These are phyloP conservation scores for Lasiodiplodia sp. DNA, from an alignment of 2,329 filamentous ascomycete species.

Conservation along the genomic window DNA sequence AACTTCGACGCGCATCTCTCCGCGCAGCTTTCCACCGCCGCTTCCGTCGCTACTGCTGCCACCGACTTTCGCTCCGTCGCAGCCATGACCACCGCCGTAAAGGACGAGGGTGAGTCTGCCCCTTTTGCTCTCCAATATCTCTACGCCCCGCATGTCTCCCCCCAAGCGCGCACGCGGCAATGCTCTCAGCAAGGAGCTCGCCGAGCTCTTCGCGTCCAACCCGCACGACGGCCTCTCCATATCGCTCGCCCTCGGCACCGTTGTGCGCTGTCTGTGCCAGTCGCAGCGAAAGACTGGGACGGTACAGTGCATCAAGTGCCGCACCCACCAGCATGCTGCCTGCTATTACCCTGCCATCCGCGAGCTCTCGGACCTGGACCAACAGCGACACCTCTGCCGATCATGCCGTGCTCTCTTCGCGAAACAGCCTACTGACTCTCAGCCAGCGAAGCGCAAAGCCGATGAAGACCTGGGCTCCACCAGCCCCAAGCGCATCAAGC, in stretches of 20 bases:
- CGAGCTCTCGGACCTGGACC: not conserved
- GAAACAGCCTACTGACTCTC: conserved; percentile 4
- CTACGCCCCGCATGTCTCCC: conserved; percentile 23
- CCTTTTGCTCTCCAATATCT: conserved; percentile 21
- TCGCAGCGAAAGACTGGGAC: conserved; percentile 22
- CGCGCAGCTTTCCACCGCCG: conserved; percentile 26
- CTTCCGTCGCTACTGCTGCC: conserved; percentile 26
- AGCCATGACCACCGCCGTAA: conserved; percentile 44
- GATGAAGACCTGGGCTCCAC: conserved; percentile 68
- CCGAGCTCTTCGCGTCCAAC: conserved; percentile 33
- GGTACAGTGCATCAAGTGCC: conserved; percentile 14
- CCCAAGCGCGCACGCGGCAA: conserved; percentile 4
- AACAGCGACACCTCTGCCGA: not conserved
- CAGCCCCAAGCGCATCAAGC: conserved; percentile 66
- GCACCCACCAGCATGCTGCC: conserved; percentile 11
- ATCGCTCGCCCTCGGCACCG: conserved; percentile 16
- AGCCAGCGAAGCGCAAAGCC: conserved; percentile 73
- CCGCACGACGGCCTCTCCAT: conserved; percentile 28
- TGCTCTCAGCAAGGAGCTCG: conserved; percentile 14
- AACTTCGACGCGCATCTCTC: conserved; percentile 28
- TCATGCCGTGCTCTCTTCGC: not conserved
- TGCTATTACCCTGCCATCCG: conserved; percentile 13
- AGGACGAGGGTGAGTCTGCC: conserved; percentile 47
- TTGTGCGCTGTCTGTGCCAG: conserved; percentile 32
- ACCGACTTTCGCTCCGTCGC: conserved; percentile 28